Percentiles rank a stretch among this genome's conserved stretches.
phyloP scores from a whole-genome alignment of 176 grass and related monocot genomes.

The Alopecurus myosuroides region DNA sequence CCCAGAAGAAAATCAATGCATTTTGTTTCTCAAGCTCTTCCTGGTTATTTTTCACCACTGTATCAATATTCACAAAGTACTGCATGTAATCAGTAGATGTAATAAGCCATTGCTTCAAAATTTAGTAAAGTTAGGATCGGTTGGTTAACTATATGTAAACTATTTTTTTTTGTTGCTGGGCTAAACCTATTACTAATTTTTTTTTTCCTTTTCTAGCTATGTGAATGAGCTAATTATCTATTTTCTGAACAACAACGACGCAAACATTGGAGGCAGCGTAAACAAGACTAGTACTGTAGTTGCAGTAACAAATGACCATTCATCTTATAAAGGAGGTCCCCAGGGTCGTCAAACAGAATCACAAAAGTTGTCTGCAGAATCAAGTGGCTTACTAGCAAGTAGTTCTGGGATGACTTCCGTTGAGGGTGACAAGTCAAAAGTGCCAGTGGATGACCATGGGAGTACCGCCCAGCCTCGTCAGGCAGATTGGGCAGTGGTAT shows the following conservation, averaged over 20 bases:
- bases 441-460: slow-evolving; percentile 30
- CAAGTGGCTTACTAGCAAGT: slow-evolving; percentile 29
- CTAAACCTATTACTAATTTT: slow-evolving; percentile 22
- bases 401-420: slow-evolving; percentile 30
- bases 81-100: neutral
- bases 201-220: slow-evolving; percentile 57
- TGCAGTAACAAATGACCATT: slow-evolving; percentile 12
- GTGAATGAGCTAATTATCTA: slow-evolving; percentile 91
- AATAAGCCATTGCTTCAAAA: neutral
- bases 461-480: slow-evolving; percentile 27
- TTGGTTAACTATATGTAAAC: neutral
- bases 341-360: slow-evolving; percentile 41
- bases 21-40: slow-evolving; percentile 11
- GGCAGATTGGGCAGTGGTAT: slow-evolving; percentile 72
- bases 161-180: neutral
- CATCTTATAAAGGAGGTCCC: slow-evolving; percentile 38
- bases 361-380: slow-evolving; percentile 25
- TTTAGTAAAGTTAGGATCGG: neutral
- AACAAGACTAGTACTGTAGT: slow-evolving; percentile 37
- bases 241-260: slow-evolving; percentile 59
- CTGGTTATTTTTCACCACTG: neutral
- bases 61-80: neutral
- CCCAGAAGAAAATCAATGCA: neutral
- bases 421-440: slow-evolving; percentile 30
- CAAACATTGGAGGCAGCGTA: slow-evolving; percentile 35